These are phyloP conservation scores for Leptographium lundbergii DNA, from an alignment of 2,329 filamentous ascomycete species.

Conservation along the genomic window DNA sequence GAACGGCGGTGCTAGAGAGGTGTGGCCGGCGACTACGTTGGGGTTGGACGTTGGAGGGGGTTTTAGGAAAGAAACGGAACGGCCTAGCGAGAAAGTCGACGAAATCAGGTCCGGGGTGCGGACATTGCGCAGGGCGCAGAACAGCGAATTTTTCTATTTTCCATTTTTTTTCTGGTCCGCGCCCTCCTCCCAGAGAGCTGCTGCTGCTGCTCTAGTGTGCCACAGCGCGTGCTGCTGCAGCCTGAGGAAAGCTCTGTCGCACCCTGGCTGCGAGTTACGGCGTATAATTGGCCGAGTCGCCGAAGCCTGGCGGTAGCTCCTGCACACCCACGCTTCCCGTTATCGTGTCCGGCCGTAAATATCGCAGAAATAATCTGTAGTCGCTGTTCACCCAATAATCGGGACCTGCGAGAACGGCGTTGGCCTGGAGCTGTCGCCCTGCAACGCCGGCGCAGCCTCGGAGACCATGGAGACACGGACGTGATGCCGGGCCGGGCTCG, in stretches of 20 bases:
- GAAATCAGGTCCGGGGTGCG: background rate
- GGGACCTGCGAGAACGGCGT: background rate
- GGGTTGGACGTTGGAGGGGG: background rate
- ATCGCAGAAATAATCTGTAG: background rate
- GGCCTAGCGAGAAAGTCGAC: background rate
- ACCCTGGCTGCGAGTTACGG: background rate
- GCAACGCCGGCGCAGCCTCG: background rate
- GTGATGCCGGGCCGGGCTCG: too few species aligned
- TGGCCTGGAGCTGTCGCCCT: background rate
- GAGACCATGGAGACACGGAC: background rate
- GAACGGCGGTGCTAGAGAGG: background rate
- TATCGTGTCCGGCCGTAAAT: background rate
- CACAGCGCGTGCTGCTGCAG: background rate
- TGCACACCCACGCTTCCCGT: background rate
- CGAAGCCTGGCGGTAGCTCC: background rate
- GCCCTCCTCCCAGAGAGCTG: background rate
- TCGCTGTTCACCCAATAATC: background rate
- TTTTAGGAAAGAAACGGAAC: background rate
- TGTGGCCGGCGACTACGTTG: background rate
- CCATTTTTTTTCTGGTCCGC: background rate
- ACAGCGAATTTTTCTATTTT: background rate
- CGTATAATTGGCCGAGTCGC: conserved; percentile 1
- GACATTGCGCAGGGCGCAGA: background rate
- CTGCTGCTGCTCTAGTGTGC: background rate
- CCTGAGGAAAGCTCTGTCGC: background rate